Conservation (phyloP, 202 grass and related monocot genomes). For the Elaeis oleifera region DNA sequence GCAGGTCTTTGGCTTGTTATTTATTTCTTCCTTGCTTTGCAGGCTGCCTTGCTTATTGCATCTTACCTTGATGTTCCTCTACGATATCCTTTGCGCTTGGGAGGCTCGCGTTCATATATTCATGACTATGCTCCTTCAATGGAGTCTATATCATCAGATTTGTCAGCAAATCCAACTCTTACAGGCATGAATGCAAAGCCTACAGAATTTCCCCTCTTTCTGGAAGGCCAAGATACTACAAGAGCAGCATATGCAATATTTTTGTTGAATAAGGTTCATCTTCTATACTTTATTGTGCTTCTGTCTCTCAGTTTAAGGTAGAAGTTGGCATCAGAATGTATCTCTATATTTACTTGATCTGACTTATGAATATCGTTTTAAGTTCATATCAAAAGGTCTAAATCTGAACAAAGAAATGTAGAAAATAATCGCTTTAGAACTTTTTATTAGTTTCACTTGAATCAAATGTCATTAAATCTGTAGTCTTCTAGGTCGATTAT, state of each 20-base stretch:
- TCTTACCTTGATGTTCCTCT: constrained; percentile 76
- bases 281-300: not conserved
- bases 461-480: too few species aligned
- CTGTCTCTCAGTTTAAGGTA: too few species aligned
- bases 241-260: constrained; percentile 90
- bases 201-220: constrained; percentile 81
- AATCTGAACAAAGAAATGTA: too few species aligned
- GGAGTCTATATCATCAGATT: constrained; percentile 32
- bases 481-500: too few species aligned
- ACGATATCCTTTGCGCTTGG: constrained; percentile 74
- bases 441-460: too few species aligned
- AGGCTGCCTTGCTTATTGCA: constrained; percentile 66
- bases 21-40: constrained; percentile 28
- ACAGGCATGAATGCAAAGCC: constrained; percentile 27
- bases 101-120: constrained; percentile 75
- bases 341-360: too few species aligned
- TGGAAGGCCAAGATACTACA: constrained; percentile 77
- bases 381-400: too few species aligned
- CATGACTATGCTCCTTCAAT: constrained; percentile 62
- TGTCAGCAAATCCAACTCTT: constrained; percentile 27
- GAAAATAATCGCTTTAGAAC: too few species aligned
- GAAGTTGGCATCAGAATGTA: too few species aligned
- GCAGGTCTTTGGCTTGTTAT: not conserved
- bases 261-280: constrained; percentile 86
- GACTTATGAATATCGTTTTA: too few species aligned